Percentiles rank a stretch among this genome's conserved stretches.
These are phyloP conservation scores for Tuber calosporum DNA, from an alignment of 495 filamentous ascomycete genomes.

Conservation along the genomic window DNA sequence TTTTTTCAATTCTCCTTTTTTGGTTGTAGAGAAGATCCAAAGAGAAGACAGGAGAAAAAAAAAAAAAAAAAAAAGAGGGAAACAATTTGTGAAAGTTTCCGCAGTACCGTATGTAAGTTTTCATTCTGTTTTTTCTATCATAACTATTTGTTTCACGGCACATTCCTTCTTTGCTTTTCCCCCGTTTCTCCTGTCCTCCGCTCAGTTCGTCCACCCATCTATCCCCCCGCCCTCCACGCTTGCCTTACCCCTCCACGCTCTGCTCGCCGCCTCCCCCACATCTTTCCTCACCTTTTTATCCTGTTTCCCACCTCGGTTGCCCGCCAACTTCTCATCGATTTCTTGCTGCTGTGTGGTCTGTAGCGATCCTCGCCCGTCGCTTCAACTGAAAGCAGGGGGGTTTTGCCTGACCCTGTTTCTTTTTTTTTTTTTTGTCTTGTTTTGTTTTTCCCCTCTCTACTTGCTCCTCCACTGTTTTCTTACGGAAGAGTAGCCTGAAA, in stretches of 20 bases:
- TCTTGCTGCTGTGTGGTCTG: conserved; percentile 23
- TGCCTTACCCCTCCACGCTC: conserved; percentile 38
- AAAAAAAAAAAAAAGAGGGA: too few relatives aligned
- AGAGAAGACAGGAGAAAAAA: neutral
- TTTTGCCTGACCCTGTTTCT: neutral
- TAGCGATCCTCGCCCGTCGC: conserved; percentile 38
- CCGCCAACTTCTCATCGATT: conserved; percentile 31
- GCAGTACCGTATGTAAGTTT: neutral
- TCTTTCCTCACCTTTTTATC: conserved; percentile 27
- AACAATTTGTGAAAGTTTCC: neutral
- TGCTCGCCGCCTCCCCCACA: conserved; percentile 29
- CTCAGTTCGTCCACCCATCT: conserved; percentile 1
- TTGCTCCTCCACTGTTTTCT: conserved; percentile 24
- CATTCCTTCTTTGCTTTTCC: neutral
- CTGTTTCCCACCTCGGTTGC: conserved; percentile 35
- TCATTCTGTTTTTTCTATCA: neutral
- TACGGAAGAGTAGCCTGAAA: conserved; percentile 26
- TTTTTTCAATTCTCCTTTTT: neutral
- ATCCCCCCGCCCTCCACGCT: conserved; percentile 29
- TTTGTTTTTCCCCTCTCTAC: conserved; percentile 20
- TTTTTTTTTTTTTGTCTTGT: conserved; percentile 25
- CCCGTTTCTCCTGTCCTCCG: neutral
- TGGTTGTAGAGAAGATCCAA: neutral
- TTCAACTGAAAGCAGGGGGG: conserved; percentile 38
- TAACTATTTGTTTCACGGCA: neutral